Evolutionary conservation across 495 filamentous ascomycete genomes (phyloP).

Genomic region (Bacidia rubella): DNA sequence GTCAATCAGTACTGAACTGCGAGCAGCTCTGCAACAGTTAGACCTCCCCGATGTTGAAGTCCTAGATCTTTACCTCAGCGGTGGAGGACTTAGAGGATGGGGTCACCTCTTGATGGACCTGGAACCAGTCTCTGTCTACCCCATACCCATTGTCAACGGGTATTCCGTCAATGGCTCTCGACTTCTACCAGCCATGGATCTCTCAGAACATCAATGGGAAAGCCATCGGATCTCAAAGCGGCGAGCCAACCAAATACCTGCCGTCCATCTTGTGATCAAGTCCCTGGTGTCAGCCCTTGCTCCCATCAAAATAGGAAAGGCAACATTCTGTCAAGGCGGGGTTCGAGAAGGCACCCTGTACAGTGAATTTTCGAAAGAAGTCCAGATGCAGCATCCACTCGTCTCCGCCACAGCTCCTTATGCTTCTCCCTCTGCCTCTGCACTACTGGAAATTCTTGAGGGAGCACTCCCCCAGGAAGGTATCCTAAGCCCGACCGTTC

Average conservation of each 20-base stretch:
- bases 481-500: slow-evolving; percentile 20
- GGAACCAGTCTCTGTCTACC: slow-evolving; percentile 57
- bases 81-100: slow-evolving; percentile 84
- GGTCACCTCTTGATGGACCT: slow-evolving; percentile 57
- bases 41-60: slow-evolving; percentile 44
- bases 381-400: slow-evolving; percentile 54
- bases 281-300: slow-evolving; percentile 45
- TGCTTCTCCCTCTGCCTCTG: slow-evolving; percentile 29
- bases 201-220: slow-evolving; percentile 18
- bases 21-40: slow-evolving; percentile 42
- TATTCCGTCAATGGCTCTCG: slow-evolving; percentile 48
- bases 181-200: slow-evolving; percentile 39
- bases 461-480: slow-evolving; percentile 26
- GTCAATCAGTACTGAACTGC: slow-evolving; percentile 47
- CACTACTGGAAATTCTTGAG: slow-evolving; percentile 30
- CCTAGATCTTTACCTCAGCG: slow-evolving; percentile 70
- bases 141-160: slow-evolving; percentile 73
- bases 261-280: slow-evolving; percentile 65
- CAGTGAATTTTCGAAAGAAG: slow-evolving; percentile 41
- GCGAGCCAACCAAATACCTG: slow-evolving; percentile 66
- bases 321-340: slow-evolving; percentile 74
- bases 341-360: slow-evolving; percentile 74
- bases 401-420: slow-evolving; percentile 41
- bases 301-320: slow-evolving; percentile 40
- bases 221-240: slow-evolving; percentile 79